Evolutionary conservation across 768 basidiomycete species (phyloP).

Genomic region (Pleurotus giganteus): DNA sequence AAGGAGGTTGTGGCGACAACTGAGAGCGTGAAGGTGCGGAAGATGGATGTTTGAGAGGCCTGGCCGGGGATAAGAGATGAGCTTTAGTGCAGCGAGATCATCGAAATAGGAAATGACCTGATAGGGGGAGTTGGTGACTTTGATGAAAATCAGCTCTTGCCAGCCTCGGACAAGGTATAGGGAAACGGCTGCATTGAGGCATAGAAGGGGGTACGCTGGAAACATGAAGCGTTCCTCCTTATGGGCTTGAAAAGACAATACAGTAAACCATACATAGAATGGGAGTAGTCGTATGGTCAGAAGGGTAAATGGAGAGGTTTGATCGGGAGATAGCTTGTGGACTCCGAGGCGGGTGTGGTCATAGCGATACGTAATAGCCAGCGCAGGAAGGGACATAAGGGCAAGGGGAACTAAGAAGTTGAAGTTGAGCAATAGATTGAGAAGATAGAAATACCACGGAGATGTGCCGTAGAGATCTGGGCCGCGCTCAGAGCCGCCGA

Average conservation of each 20-base stretch:
- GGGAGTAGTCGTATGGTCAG: constrained; percentile 80
- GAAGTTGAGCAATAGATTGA: constrained; percentile 93
- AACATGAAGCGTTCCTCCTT: constrained; percentile 99
- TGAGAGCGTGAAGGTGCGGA: constrained; percentile 71
- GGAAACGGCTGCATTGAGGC: constrained; percentile 92
- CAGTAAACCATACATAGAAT: constrained; percentile 85
- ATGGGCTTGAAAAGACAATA: constrained; percentile 81
- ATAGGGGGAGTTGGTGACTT: constrained; percentile 81
- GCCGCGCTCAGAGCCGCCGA: constrained; percentile 74
- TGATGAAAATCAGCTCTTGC: constrained; percentile 76
- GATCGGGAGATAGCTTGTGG: constrained; percentile 43
- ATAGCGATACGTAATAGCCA: constrained; percentile 68
- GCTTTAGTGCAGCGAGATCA: background rate
- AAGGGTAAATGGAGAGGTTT: constrained; percentile 78
- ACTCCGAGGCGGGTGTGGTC: constrained; percentile 78
- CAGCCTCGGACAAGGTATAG: constrained; percentile 84
- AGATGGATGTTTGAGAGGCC: constrained; percentile 77
- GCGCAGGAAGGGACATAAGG: constrained; percentile 73
- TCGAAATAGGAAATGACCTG: constrained; percentile 47
- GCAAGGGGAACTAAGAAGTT: constrained; percentile 84
- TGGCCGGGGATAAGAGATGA: constrained; percentile 24
- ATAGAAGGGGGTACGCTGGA: constrained; percentile 86
- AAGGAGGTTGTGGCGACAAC: constrained; percentile 64
- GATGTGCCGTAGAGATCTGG: constrained; percentile 94
- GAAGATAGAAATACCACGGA: constrained; percentile 82